phyloP scores from a whole-genome alignment of 495 filamentous ascomycete species.

The Pyronema omphalodes region DNA sequence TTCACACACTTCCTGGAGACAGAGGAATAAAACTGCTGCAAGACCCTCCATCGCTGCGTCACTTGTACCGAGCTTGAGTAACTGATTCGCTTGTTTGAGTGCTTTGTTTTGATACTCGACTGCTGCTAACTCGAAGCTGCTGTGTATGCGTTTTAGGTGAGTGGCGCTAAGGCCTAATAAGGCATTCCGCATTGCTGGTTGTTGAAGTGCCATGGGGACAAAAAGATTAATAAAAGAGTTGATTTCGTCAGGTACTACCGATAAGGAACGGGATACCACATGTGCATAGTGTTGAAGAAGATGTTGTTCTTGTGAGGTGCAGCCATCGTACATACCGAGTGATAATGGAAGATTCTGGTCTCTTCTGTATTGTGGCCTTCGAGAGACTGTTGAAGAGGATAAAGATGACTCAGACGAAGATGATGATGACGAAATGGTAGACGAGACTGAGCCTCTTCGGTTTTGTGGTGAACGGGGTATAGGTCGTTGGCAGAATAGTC shows the following conservation, averaged over 20 bases:
- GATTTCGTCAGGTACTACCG: slow-evolving; percentile 2
- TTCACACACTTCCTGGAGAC: slow-evolving; percentile 2
- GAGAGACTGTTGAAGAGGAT: not conserved
- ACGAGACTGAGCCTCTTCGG: not conserved
- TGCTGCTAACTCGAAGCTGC: not conserved
- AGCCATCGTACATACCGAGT: not conserved
- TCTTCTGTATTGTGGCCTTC: not conserved
- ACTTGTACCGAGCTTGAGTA: not conserved
- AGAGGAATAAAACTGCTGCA: slow-evolving; percentile 1
- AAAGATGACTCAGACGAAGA: not conserved
- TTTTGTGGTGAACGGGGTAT: not conserved
- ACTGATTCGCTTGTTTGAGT: not conserved
- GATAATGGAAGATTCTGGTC: not conserved
- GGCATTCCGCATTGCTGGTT: slow-evolving; percentile 1
- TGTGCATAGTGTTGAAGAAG: slow-evolving; percentile 5
- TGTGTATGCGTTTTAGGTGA: slow-evolving; percentile 4
- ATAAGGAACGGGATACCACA: not conserved
- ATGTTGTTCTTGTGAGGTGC: slow-evolving; percentile 4
- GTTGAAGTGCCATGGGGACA: slow-evolving; percentile 1
- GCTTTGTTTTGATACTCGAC: not conserved
- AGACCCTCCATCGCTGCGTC: not conserved
- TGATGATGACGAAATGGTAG: not conserved
- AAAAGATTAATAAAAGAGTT: slow-evolving; percentile 3
- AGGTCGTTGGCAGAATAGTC: not conserved
- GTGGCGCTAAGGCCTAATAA: slow-evolving; percentile 4